A percentile compares a stretch with the other conserved stretches of the same genome.
Evolutionary conservation across 2,329 filamentous ascomycete genomes (phyloP).

Genomic region (Rhynchosporium secalis): DNA sequence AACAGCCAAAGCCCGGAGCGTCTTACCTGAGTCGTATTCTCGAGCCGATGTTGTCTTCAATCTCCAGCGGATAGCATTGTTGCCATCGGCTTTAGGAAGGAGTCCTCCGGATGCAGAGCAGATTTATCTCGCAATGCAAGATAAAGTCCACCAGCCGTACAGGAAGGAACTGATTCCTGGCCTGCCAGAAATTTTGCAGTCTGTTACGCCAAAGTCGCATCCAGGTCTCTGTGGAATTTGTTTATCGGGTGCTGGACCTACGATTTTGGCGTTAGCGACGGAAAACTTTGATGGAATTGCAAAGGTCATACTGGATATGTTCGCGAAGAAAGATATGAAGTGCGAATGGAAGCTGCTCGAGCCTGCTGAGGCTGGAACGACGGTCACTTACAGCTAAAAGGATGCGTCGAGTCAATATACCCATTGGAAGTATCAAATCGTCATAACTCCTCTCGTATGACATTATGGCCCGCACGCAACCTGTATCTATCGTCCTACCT

Average conservation of each 20-base stretch:
- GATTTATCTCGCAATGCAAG: slow-evolving; percentile 98
- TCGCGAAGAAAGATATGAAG: slow-evolving; percentile 70
- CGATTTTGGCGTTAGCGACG: slow-evolving; percentile 89
- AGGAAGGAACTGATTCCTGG: slow-evolving; percentile 89
- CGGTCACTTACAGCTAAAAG: slow-evolving; percentile 36
- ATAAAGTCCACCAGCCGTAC: slow-evolving; percentile 97
- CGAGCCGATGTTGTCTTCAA: slow-evolving; percentile 88
- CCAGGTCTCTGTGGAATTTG: slow-evolving; percentile 91
- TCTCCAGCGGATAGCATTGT: slow-evolving; percentile 85
- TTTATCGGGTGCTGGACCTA: slow-evolving; percentile 90
- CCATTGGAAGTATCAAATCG: background rate
- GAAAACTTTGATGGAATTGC: slow-evolving; percentile 88
- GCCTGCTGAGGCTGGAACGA: slow-evolving; percentile 69
- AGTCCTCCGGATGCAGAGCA: slow-evolving; percentile 89
- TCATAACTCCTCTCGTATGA: background rate
- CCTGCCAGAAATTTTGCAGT: slow-evolving; percentile 84
- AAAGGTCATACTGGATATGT: slow-evolving; percentile 70
- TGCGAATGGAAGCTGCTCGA: slow-evolving; percentile 88
- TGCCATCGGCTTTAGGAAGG: slow-evolving; percentile 85
- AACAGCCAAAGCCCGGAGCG: slow-evolving; percentile 86
- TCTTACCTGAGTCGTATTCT: slow-evolving; percentile 77
- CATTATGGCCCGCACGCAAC: background rate
- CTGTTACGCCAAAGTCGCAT: slow-evolving; percentile 84
- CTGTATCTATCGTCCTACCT: too few relatives aligned
- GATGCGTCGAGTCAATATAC: background rate